Conservation (phyloP, 2,329 filamentous ascomycete genomes). For the Fusarium falciforme region DNA sequence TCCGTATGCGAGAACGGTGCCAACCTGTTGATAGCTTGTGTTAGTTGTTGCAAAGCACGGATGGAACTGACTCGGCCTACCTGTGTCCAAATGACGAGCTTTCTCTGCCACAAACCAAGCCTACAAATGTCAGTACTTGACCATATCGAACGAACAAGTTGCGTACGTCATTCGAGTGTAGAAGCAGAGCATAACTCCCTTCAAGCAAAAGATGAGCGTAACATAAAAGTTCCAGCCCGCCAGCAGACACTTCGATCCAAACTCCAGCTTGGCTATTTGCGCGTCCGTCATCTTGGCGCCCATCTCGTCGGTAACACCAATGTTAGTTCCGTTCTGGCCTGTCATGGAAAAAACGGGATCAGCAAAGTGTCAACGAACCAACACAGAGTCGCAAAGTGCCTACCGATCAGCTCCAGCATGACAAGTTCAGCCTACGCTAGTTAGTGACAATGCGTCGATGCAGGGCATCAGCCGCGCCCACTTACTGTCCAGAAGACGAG, state of each 20-base stretch:
- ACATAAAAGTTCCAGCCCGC: slow-evolving; percentile 56
- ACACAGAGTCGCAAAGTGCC: slow-evolving; percentile 6
- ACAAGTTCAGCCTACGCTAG: slow-evolving; percentile 39
- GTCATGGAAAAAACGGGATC: background rate
- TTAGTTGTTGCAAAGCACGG: background rate
- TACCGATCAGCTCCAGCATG: slow-evolving; percentile 51
- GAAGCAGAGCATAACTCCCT: slow-evolving; percentile 57
- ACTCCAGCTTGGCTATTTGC: slow-evolving; percentile 43
- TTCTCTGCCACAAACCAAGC: slow-evolving; percentile 51
- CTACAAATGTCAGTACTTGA: slow-evolving; percentile 36
- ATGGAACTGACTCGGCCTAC: slow-evolving; percentile 15
- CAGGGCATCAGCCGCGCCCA: background rate
- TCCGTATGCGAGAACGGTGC: slow-evolving; percentile 47
- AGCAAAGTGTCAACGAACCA: slow-evolving; percentile 9
- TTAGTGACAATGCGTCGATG: background rate
- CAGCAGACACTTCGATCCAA: slow-evolving; percentile 50
- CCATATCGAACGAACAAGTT: background rate
- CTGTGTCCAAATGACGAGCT: slow-evolving; percentile 51
- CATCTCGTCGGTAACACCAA: slow-evolving; percentile 49
- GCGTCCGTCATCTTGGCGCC: slow-evolving; percentile 45
- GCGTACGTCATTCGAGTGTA: slow-evolving; percentile 56
- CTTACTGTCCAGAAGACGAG: slow-evolving; percentile 54
- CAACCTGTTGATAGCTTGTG: background rate
- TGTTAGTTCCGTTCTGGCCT: slow-evolving; percentile 54
- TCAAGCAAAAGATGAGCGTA: slow-evolving; percentile 56